Evolutionary conservation across 208 protist genomes (phyloP).

Genomic region (Naegleria fowleri): DNA sequence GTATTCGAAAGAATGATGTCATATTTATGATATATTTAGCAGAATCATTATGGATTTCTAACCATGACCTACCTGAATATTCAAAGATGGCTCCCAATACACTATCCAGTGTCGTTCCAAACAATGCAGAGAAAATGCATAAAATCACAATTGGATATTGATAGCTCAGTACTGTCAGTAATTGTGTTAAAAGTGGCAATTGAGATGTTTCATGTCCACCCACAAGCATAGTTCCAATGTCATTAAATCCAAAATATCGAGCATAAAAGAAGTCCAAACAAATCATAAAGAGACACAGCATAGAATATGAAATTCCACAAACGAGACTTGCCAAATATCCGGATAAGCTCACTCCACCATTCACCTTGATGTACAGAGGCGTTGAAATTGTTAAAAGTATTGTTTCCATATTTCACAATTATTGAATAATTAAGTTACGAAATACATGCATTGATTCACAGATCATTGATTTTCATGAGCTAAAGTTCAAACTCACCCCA

Average conservation of each 20-base stretch:
- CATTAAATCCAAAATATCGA: neutral
- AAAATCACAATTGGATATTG: neutral
- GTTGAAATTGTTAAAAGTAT: too few species aligned
- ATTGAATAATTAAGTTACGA: too few species aligned
- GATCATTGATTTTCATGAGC: too few species aligned
- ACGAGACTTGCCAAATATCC: neutral
- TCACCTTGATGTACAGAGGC: neutral
- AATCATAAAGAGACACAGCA: neutral
- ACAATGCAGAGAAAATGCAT: neutral
- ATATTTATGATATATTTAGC: too few species aligned
- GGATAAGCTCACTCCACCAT: neutral
- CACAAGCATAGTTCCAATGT: neutral
- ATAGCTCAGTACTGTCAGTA: too few species aligned
- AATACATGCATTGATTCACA: too few species aligned
- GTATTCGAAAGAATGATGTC: too few species aligned
- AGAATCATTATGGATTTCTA: too few species aligned
- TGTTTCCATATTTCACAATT: too few species aligned
- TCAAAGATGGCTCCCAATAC: conserved; percentile 11
- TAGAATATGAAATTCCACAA: neutral
- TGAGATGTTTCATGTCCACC: neutral
- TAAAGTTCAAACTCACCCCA: neutral
- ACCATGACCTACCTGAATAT: neutral
- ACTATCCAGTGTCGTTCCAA: neutral
- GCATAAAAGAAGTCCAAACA: neutral
- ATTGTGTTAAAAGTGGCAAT: neutral